Evolutionary conservation across 441 rosid genomes (phyloP), one percentile per base, ranked within the genome.

Genomic region (Mallotus japonicus): DNA sequence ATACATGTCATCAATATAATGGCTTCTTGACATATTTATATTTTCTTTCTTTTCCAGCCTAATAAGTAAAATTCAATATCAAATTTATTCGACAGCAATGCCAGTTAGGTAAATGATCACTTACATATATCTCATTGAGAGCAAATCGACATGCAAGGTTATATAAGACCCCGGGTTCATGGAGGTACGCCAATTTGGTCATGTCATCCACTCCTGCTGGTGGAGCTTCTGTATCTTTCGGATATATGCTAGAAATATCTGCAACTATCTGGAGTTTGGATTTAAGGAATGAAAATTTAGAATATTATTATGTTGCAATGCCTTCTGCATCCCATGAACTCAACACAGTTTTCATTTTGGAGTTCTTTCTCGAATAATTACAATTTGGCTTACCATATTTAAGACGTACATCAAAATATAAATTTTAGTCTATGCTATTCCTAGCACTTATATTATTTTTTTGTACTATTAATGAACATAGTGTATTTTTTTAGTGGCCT

Each of bases 131-230:
- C 72, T 90, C 95, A 73, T 90, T 88, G 46, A 87, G 59, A 16
- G 79, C 75, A 78, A 80, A 90, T 57, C 95, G 81, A 74, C 86
- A 80, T 56, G 78, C 85, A 1, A 90, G 87, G 81, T 90, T 90
- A 53, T 88, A 78, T 54, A 88, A 83, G 67, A 90, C 96, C 78
- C 93, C 90, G 64, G 91, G 96, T 73, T 90, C 96, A 73, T 90
- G 91, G 64, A 90, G 84, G 80, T 88, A 90, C 62, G 93, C 86
- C 50, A 88, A 69, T 77, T 87, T 90, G 47, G 92, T 88, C 96
- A 88, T 90, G 79, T 90, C 96, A 54, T 90, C 90, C n/a, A 90
- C 96, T 77, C 93, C 89, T 60, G 85, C 87, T 56, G 88, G 82
- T 0, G 90, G 89, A 0, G 85, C 91, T 76, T 90, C 89, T 24